These are phyloP conservation scores for Tetragonia tetragonoides DNA, from an alignment of 148 eudicot species.

Conservation along the genomic window DNA sequence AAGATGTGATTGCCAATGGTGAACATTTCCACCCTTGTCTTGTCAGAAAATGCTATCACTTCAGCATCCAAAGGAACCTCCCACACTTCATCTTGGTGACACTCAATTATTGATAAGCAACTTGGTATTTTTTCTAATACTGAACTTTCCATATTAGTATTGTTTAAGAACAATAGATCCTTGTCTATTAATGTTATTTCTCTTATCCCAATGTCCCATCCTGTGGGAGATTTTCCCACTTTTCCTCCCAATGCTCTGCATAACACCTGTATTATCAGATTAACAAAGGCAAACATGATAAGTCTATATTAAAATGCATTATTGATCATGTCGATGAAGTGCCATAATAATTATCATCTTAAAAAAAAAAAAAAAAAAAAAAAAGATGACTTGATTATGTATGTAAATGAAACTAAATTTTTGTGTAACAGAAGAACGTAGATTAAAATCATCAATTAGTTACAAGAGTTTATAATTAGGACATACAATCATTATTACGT, in stretches of 20 bases:
- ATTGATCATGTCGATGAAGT: no score
- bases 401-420: no score
- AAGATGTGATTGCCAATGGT: slow-evolving; percentile 55
- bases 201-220: slow-evolving; percentile 79
- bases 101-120: slow-evolving; percentile 48
- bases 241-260: slow-evolving; percentile 78
- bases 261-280: slow-evolving; percentile 29
- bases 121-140: slow-evolving; percentile 33
- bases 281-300: not conserved
- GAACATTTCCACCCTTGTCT: slow-evolving; percentile 79
- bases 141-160: slow-evolving; percentile 14
- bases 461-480: no score
- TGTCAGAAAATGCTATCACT: slow-evolving; percentile 61
- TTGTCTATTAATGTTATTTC: slow-evolving; percentile 39
- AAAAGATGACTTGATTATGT: no score
- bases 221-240: slow-evolving; percentile 50
- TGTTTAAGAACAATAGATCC: slow-evolving; percentile 30
- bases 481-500: no score
- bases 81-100: slow-evolving; percentile 79
- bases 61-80: slow-evolving; percentile 62
- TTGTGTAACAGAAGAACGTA: no score
- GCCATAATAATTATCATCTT: no score
- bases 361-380: no score
- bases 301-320: no score
- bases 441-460: no score